Base-by-base conservation (phyloP, 1,139 yeast species). In the Lodderomyces beijingensis region DNA sequence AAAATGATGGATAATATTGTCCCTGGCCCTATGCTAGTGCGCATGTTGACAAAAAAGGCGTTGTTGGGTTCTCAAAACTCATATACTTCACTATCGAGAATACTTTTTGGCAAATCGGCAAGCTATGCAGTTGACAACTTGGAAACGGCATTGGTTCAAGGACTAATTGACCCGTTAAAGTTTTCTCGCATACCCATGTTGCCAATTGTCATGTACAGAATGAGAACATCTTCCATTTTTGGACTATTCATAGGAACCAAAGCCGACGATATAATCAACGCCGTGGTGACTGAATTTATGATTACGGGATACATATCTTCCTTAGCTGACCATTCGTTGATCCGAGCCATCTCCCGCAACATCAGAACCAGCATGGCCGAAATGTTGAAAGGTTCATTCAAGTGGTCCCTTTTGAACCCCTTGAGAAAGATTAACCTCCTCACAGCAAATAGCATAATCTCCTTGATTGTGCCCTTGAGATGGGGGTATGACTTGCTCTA, bases 101-200 rank as follows among this genome's bases (percentile, higher is more conserved):
- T 56, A 4, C 34, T 54, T 16, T 40, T 51, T 30, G 53, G 52
- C 16, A 43, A 44, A 27, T 39, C 43, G 28, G 36, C 41, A 15
- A 44, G 41, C 33, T 49, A 50, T 32, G 40, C 55, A 1, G 44
- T 58, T n/a, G 64, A 58, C 33, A 55, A 50, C 33, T 45, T 62
- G 30, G 69, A 63, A 34, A 51, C 47, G 25, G 69, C 66, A 1
- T 44, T 65, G 6, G 46, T 51, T n/a, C 47, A 50, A 19, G 70
- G 70, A 0, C 41, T 60, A 12, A 53, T 64, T 10, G 71, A 62
- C 41, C 71, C 68, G 2, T 49, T 63, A 32, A 63, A 64, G 36
- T 61, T 65, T 36, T 53, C 63, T n/a, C 50, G 69, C 25, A 54
- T 67, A 13, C 70, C 73, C 1, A 42, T 62, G 3, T 51, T 68